phyloP scores from a whole-genome alignment of 2,329 filamentous ascomycete species.

The Calonectria montana region DNA sequence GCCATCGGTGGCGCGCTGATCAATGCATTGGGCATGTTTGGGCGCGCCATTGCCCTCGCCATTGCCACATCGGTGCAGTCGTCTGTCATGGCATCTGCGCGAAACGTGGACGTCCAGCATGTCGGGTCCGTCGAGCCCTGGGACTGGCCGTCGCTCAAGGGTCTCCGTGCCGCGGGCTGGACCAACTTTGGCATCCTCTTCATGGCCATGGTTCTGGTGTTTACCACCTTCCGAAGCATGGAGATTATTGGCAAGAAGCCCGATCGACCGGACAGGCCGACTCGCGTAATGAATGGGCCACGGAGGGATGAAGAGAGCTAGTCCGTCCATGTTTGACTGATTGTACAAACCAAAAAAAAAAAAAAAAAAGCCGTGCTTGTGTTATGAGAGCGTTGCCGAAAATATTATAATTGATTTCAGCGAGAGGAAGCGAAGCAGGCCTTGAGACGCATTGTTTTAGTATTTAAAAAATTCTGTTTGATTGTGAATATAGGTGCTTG shows the following conservation, averaged over 20 bases:
- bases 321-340: neutral
- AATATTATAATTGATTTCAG: neutral
- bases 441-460: neutral
- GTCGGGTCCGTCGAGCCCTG: slow-evolving; percentile 55
- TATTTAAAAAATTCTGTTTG: neutral
- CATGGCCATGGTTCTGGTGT: slow-evolving; percentile 56
- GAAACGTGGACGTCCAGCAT: slow-evolving; percentile 56
- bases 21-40: slow-evolving; percentile 74
- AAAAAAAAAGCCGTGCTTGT: neutral
- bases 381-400: neutral
- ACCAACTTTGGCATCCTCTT: slow-evolving; percentile 62
- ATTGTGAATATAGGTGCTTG: neutral
- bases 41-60: slow-evolving; percentile 73
- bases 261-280: slow-evolving; percentile 26
- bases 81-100: slow-evolving; percentile 64
- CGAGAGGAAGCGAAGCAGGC: too few species aligned
- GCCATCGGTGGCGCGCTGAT: slow-evolving; percentile 76
- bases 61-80: slow-evolving; percentile 74
- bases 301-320: slow-evolving; percentile 30
- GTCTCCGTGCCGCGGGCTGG: slow-evolving; percentile 63
- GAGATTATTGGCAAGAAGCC: slow-evolving; percentile 62
- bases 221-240: slow-evolving; percentile 61
- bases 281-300: slow-evolving; percentile 38
- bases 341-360: neutral
- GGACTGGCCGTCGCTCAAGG: slow-evolving; percentile 60